Evolutionary conservation across 2,329 filamentous ascomycete genomes (phyloP), one percentile per base, ranked within the genome.

Genomic region (Fusarium coffeatum): DNA sequence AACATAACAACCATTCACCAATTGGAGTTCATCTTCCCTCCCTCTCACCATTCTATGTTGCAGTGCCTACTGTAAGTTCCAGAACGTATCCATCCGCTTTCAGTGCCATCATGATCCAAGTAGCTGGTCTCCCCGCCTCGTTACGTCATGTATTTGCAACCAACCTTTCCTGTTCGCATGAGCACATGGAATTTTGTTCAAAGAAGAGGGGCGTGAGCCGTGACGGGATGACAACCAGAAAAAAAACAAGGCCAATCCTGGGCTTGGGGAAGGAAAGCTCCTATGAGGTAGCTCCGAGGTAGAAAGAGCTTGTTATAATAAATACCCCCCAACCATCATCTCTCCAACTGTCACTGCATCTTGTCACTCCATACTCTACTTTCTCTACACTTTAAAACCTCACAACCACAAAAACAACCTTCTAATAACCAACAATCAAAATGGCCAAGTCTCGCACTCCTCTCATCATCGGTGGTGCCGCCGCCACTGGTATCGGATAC

Each of bases 401-500:
- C 32, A 42, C 7, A 12, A 43, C 25, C 42, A 57, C 41, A 37
- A 23, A n/a, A 12, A 55, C 28, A 40, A 45, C 53, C 13, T 30
- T 28, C n/a, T 13, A 22, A 20, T 42, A 20, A 47, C 28, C 30
- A 57, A 27, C 45, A 59, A 40, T 53, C 62, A 69, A 54, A 51
- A 66, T 72, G 69, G 80, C 50, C 71, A 87, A 86, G 84, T 83
- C 84, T 51, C 81, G 81, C 72, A 73, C 81, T 43, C 85, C 86
- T 72, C 73, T 85, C 71, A 76, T 84, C 74, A 77, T 91, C 74
- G 91, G 90, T 74, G 81, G 89, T 72, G 87, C 85, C 64, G 89
- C 88, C 71, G 90, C 87, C 32, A 88, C 88, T 74, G 91, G 89
- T 70, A 83, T 90, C 62, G 93, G 92, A 45, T 98, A 97, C 86